Evolutionary conservation across 352 stramenopile genomes (phyloP).

Genomic region (Blastocystis sp.): DNA sequence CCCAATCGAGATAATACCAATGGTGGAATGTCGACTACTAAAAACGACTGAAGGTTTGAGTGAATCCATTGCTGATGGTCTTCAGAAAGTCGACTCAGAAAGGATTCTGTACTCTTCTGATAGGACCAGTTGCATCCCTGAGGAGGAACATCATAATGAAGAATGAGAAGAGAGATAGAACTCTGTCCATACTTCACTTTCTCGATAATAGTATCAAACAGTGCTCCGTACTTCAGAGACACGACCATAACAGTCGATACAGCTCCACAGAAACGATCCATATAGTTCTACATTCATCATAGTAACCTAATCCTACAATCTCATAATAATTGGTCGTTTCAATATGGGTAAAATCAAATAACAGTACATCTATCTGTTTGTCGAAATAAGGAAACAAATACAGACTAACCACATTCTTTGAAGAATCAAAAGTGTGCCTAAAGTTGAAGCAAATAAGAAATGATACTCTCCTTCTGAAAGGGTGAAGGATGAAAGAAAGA

Average conservation of each 20-base stretch:
- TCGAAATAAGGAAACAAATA: conserved; percentile 24
- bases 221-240: not conserved
- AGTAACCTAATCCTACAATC: not conserved
- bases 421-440: not conserved
- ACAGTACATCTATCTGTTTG: not conserved
- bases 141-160: conserved; percentile 26
- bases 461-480: not conserved
- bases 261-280: not conserved
- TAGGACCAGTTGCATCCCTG: conserved; percentile 16
- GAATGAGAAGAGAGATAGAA: not conserved
- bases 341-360: conserved; percentile 37
- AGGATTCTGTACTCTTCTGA: conserved; percentile 27
- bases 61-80: not conserved
- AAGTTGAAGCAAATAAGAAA: not conserved
- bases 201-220: not conserved
- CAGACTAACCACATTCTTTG: not conserved
- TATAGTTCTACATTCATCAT: not conserved
- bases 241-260: not conserved
- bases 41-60: not conserved
- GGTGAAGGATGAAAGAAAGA: not conserved
- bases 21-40: conserved; percentile 19
- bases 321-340: not conserved
- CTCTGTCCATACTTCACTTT: not conserved
- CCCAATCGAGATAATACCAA: not conserved
- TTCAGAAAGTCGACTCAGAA: not conserved